Percentiles rank a stretch among this genome's conserved stretches.
These are phyloP conservation scores for Mycena venus DNA, from an alignment of 768 basidiomycete species.

Conservation along the genomic window DNA sequence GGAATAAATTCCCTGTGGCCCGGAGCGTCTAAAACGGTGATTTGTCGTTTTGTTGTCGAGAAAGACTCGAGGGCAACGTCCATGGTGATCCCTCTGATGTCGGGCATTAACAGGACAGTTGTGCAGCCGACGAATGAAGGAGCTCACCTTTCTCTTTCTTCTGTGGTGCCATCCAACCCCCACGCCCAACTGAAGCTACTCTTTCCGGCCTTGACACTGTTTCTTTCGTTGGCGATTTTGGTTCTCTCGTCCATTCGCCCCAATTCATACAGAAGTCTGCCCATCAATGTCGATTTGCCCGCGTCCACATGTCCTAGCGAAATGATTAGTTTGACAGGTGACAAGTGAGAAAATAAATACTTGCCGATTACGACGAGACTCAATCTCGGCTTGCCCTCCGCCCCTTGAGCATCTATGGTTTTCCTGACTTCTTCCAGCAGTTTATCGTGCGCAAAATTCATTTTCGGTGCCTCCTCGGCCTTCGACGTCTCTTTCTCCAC, in stretches of 20 bases:
- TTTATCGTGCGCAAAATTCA: conserved; percentile 82
- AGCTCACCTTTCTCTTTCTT: conserved; percentile 91
- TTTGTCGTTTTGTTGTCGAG: conserved; percentile 77
- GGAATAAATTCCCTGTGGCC: conserved; percentile 99
- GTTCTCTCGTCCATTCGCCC: conserved; percentile 91
- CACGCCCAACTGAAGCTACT: conserved; percentile 98
- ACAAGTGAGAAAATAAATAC: conserved; percentile 26
- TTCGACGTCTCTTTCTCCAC: conserved; percentile 53
- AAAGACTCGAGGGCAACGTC: conserved; percentile 91
- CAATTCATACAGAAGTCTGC: conserved; percentile 91
- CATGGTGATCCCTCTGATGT: conserved; percentile 93
- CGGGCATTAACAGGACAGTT: conserved; percentile 22
- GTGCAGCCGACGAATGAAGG: background rate
- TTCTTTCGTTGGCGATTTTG: conserved; percentile 86
- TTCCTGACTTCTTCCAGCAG: conserved; percentile 84
- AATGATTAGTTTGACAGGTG: background rate
- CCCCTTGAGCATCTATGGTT: conserved; percentile 58
- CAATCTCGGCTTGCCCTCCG: conserved; percentile 74
- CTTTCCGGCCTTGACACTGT: conserved; percentile 91
- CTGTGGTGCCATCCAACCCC: conserved; percentile 93
- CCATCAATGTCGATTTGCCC: conserved; percentile 98
- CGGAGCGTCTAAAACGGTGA: conserved; percentile 97
- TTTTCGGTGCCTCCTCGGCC: conserved; percentile 71
- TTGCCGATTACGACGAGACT: conserved; percentile 94
- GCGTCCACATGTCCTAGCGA: conserved; percentile 95